Evolutionary conservation across 1,139 yeast species (phyloP), one percentile per base, ranked within the genome.

Genomic region (Blastobotrys arbuscula): DNA sequence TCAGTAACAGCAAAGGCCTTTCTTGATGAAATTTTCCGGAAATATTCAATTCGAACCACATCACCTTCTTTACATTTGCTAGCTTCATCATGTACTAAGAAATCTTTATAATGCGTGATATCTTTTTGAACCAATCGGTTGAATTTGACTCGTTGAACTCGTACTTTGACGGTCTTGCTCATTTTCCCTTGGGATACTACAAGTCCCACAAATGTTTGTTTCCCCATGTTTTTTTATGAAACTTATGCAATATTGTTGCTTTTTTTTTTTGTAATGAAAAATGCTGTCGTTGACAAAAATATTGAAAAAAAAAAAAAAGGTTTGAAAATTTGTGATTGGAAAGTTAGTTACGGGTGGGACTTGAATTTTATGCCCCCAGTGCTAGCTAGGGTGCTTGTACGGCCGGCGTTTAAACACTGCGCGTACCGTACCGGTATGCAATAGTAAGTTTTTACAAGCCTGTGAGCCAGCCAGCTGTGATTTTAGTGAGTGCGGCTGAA

Each of bases 111-210:
- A 59, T 77, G 81, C 61, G 85, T 72, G 54, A 86, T 76, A 59
- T 87, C 89, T 68, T 72, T 62, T 50, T 61, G 59, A 34, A 55
- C 54, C 18, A 55, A 51, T 21, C 59, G 56, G 51, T 60, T 57
- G 54, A 53, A 58, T 49, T 58, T 58, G 39, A 54, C 43, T 44
- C 66, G 62, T 64, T 84, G 85, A 40, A 92, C 92, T 53, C 96
- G 79, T 53, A 92, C 97, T 72, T 89, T 90, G 56, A 92, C 90
- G 55, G 97, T 90, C 74, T 92, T 92, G 68, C 78, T 77, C 97
- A 90, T 90, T 66, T 88, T 88, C 42, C 97, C 97, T 65, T 89
- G 97, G 50, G 97, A 87, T 37, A 88, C 82, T 59, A 92, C 97
- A 66, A 88, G 81, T 48, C 98, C 98, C 48, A 88, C 74, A 63